A percentile compares a stretch with the other conserved stretches of the same genome.
phyloP scores from a whole-genome alignment of 2,329 filamentous ascomycete species.

The Claviceps sp. region DNA sequence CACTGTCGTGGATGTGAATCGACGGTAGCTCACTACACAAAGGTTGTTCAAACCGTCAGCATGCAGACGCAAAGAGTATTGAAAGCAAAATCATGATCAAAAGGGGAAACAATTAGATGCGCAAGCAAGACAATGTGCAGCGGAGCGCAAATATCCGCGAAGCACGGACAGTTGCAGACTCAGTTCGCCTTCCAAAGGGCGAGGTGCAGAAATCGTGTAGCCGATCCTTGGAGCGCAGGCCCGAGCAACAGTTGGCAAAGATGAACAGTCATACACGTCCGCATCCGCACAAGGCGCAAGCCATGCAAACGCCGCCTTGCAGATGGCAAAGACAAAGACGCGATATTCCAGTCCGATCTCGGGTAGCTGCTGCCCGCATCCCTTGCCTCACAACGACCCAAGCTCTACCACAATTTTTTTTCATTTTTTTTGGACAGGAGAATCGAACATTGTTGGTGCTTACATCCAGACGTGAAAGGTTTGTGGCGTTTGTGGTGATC shows the following conservation, averaged over 20 bases:
- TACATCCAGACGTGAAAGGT: background rate
- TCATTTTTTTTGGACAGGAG: background rate
- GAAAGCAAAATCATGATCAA: background rate
- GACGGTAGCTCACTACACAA: background rate
- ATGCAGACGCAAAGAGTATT: background rate
- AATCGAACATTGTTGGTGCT: background rate
- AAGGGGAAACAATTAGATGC: background rate
- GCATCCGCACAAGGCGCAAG: background rate
- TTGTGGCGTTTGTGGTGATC: background rate
- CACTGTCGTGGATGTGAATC: background rate
- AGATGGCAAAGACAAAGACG: background rate
- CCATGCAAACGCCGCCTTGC: background rate
- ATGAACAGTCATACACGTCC: background rate
- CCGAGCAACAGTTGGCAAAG: background rate
- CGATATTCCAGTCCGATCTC: background rate
- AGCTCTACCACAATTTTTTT: background rate
- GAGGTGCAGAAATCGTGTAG: constrained; percentile 4
- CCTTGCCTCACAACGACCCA: background rate
- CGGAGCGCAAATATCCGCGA: constrained; percentile 10
- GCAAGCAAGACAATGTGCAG: constrained; percentile 5
- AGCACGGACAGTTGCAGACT: constrained; percentile 15
- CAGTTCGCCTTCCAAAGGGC: constrained; percentile 9
- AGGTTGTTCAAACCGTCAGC: background rate
- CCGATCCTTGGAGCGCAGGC: background rate
- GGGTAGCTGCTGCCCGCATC: background rate